Evolutionary conservation across 2,329 filamentous ascomycete genomes (phyloP).

Genomic region (Exophiala sideris): DNA sequence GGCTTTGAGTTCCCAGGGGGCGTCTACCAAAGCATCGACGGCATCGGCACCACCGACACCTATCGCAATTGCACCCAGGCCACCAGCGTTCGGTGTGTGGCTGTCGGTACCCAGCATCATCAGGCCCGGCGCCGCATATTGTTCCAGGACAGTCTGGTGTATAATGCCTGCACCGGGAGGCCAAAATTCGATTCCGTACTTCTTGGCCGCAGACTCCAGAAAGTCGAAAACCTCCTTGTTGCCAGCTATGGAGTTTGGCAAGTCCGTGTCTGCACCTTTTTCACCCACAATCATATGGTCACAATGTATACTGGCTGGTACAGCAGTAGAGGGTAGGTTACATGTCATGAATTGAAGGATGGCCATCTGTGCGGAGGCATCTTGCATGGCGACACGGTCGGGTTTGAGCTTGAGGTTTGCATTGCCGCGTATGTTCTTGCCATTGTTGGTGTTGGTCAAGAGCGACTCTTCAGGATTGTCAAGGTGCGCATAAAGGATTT

Average conservation of each 20-base stretch:
- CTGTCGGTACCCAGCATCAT: conserved; percentile 99
- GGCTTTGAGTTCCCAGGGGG: conserved; percentile 96
- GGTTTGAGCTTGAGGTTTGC: conserved; percentile 96
- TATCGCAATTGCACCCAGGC: conserved; percentile 88
- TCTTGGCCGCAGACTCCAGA: conserved; percentile 83
- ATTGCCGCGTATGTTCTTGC: conserved; percentile 75
- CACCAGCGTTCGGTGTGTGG: conserved; percentile 96
- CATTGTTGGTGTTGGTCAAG: conserved; percentile 76
- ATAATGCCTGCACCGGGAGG: conserved; percentile 91
- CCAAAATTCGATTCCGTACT: conserved; percentile 95
- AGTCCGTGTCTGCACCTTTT: conserved; percentile 80
- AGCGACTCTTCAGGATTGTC: conserved; percentile 86
- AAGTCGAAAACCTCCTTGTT: conserved; percentile 99
- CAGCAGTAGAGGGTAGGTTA: conserved; percentile 80
- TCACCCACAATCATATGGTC: conserved; percentile 98
- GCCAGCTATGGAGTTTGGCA: conserved; percentile 77
- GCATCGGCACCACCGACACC: conserved; percentile 96
- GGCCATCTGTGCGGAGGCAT: conserved; percentile 98
- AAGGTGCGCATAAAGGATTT: conserved; percentile 96
- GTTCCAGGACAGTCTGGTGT: conserved; percentile 96
- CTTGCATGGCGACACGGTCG: conserved; percentile 97
- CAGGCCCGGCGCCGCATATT: conserved; percentile 91
- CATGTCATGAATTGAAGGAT: conserved; percentile 98
- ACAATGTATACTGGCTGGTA: conserved; percentile 96
- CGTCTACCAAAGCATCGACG: conserved; percentile 92